Conservation (phyloP, 176 grass and related monocot species). For the Phyllostachys edulis region DNA sequence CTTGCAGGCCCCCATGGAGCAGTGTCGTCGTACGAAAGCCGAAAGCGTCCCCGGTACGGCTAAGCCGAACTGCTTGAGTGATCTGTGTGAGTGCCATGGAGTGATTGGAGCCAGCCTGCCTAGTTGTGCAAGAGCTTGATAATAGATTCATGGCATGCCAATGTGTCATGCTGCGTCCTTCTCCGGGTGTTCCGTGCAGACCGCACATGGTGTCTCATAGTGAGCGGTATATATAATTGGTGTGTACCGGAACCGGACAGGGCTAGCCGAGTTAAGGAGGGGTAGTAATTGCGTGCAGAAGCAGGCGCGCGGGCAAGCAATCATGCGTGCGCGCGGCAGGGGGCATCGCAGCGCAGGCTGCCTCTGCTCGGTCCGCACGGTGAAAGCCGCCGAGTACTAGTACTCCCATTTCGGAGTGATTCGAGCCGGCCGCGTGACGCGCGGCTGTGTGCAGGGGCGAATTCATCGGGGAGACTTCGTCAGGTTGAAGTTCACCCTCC, state of each 20-base stretch:
- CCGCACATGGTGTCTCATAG: constrained; percentile 5
- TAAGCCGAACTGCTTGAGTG: neutral
- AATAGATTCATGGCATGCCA: neutral
- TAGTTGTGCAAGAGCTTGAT: neutral
- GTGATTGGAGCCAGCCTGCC: neutral
- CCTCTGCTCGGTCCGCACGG: neutral
- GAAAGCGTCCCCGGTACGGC: neutral
- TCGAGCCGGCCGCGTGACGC: neutral
- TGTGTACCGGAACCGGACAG: neutral
- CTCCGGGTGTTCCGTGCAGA: neutral
- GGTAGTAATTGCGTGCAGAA: neutral
- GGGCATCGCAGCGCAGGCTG: neutral
- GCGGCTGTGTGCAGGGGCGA: too few species aligned
- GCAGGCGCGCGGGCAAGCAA: neutral
- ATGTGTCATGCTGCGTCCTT: neutral
- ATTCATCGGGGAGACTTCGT: too few species aligned
- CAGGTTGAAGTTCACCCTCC: too few species aligned
- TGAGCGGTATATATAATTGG: neutral
- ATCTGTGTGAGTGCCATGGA: neutral
- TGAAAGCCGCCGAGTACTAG: neutral
- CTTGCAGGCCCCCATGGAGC: neutral
- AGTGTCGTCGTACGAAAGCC: constrained; percentile 3
- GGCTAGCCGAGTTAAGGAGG: neutral
- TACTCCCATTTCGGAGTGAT: neutral
- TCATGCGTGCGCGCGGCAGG: neutral